Conservation (phyloP, 768 basidiomycete genomes). For the Termitomyces sp. region DNA sequence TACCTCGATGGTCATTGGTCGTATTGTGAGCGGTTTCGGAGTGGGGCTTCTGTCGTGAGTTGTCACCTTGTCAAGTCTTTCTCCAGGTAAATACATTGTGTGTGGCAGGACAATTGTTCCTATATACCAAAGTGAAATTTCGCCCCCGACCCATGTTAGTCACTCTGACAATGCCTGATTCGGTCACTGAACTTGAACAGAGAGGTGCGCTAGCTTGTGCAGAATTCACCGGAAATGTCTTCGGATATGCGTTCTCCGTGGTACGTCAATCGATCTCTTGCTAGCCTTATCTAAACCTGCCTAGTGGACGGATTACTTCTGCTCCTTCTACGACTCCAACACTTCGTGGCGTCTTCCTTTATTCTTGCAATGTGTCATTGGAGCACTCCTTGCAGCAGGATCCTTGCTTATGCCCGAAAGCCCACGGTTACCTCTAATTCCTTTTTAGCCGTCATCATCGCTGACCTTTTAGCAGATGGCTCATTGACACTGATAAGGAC, state of each 20-base stretch:
- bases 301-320: constrained; percentile 89
- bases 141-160: constrained; percentile 72
- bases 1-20: constrained; percentile 74
- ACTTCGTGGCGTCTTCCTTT: constrained; percentile 82
- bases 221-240: constrained; percentile 85
- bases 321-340: constrained; percentile 77
- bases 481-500: constrained; percentile 83
- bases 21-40: constrained; percentile 81
- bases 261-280: constrained; percentile 34
- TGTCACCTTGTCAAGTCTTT: not conserved
- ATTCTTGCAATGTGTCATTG: constrained; percentile 78
- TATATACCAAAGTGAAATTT: constrained; percentile 89
- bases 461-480: constrained; percentile 51
- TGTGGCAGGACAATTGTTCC: constrained; percentile 70
- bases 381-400: constrained; percentile 67
- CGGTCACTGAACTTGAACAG: constrained; percentile 26
- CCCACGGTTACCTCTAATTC: constrained; percentile 45
- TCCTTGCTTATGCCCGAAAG: constrained; percentile 81
- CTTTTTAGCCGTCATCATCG: not conserved
- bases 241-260: constrained; percentile 81
- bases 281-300: not conserved
- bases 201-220: constrained; percentile 85
- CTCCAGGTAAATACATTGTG: too few species aligned
- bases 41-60: constrained; percentile 85
- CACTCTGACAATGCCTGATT: not conserved